Percentiles rank a stretch among this genome's conserved stretches.
These are phyloP conservation scores for Puccinia coronata DNA, from an alignment of 1,284 basidiomycete species.

Conservation along the genomic window DNA sequence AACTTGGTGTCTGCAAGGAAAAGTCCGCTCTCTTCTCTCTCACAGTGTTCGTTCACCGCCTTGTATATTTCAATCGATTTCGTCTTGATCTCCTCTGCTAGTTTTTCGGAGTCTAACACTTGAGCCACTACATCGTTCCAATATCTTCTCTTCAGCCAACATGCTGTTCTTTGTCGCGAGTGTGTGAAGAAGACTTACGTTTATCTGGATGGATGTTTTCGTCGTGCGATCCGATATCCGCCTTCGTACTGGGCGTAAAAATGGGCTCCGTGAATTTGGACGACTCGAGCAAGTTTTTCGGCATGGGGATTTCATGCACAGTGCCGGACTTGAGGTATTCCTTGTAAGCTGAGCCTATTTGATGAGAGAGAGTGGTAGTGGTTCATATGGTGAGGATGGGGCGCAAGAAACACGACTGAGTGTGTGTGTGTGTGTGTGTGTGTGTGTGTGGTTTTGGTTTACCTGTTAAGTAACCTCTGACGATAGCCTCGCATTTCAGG, in stretches of 20 bases:
- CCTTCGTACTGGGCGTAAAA: conserved; percentile 97
- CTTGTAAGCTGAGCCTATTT: conserved; percentile 85
- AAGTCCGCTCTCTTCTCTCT: conserved; percentile 67
- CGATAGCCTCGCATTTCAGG: conserved; percentile 93
- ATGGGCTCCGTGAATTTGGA: conserved; percentile 77
- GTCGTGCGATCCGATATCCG: conserved; percentile 89
- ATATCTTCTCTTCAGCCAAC: no score
- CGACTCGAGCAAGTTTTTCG: conserved; percentile 78
- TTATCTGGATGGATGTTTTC: conserved; percentile 94
- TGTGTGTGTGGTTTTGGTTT: no score
- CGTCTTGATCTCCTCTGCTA: conserved; percentile 64
- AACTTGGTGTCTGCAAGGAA: conserved; percentile 96
- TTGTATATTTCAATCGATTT: conserved; percentile 72
- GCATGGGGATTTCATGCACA: conserved; percentile 80
- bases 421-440: no score
- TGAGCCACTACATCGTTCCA: conserved; percentile 59
- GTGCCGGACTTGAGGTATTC: conserved; percentile 89
- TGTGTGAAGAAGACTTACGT: conserved; percentile 62
- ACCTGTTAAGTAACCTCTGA: conserved; percentile 94
- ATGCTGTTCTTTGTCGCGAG: neutral
- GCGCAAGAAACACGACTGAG: no score
- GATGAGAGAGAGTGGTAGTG: neutral
- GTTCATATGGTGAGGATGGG: no score
- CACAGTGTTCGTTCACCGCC: conserved; percentile 72
- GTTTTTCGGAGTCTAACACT: conserved; percentile 60